Base-by-base conservation (phyloP, 305 asterid species). In the Withania somnifera region DNA sequence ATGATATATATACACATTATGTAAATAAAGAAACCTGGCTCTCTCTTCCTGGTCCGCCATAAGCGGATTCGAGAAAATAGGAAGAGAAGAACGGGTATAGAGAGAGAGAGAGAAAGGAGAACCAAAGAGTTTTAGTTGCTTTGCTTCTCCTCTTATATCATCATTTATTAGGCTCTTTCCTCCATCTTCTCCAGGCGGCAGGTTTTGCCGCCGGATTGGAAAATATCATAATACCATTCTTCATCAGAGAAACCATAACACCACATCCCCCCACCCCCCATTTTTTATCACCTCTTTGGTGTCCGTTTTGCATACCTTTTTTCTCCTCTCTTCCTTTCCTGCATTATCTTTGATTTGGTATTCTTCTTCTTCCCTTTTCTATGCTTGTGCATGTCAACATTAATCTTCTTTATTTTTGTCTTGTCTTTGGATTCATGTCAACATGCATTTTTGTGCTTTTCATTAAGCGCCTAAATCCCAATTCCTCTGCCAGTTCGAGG, bases 1-100 rank as follows among this genome's bases (percentile, higher is more conserved):
- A n/a, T n/a, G n/a, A 36, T 7, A 36, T 36, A 4, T 7, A 36
- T 36, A 36, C 6, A 36, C 6, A 36, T 30, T 1, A 30, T 30
- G 4, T 2, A 3, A 7, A 9, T 10, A 36, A 67, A 9, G n/a
- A 68, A 30, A n/a, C 1, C 53, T 13, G 19, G 14, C 7, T 7
- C 40, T 32, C 56, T 61, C 19, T 10, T 34, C 17, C 20, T 2
- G 11, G 5, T 56, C 68, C 22, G 24, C 58, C 80, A 90, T 51
- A 60, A 85, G 83, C 76, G 67, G 83, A 6, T 88, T 87, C 75
- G 58, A 73, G 26, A 63, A n/a, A 24, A 53, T 76, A 52, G 51
- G 67, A 45, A 52, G 60, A 30, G 50, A 52, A 50, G 15, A 34
- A 75, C 7, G 28, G 71, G 19, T 22, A 45, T n/a, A 78, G 78